Conservation (phyloP, 176 grass and related monocot species). For the Juncus effusus region DNA sequence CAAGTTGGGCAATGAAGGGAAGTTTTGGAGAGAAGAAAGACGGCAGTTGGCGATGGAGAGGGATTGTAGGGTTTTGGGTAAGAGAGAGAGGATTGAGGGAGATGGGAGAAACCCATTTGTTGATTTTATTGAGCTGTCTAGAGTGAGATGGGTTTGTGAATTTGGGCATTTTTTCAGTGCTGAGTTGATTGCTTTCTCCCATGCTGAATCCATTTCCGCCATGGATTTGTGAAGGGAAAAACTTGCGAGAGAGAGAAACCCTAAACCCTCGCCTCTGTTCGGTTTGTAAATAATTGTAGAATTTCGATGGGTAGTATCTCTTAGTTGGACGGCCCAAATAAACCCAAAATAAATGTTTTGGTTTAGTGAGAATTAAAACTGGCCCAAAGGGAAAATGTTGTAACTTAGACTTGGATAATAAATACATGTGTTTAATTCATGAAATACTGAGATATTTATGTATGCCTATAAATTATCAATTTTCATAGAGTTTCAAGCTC, state of each 20-base stretch:
- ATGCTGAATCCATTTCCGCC: conserved; percentile 20
- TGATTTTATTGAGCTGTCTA: conserved; percentile 26
- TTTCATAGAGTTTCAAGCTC: no score
- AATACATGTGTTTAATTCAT: no score
- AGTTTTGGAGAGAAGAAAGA: conserved; percentile 16
- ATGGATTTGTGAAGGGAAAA: neutral
- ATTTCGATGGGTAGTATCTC: no score
- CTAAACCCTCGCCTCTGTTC: conserved; percentile 5
- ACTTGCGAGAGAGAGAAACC: conserved; percentile 4
- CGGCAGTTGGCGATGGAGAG: conserved; percentile 26
- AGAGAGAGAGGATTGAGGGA: neutral
- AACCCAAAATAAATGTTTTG: no score
- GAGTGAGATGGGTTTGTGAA: conserved; percentile 4
- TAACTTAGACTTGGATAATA: no score
- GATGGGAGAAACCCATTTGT: conserved; percentile 15
- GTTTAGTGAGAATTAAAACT: no score
- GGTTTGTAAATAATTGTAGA: no score
- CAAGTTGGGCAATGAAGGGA: conserved; percentile 6
- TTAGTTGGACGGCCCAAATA: no score
- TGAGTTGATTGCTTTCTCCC: conserved; percentile 19
- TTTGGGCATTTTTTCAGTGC: conserved; percentile 14
- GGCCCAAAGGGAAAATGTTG: no score
- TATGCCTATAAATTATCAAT: no score
- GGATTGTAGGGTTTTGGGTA: conserved; percentile 22
- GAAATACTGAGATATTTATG: no score